A percentile compares a stretch with the other conserved stretches of the same genome.
These are phyloP conservation scores for Apocynum venetum DNA, from an alignment of 257 asterid genomes.

Conservation along the genomic window DNA sequence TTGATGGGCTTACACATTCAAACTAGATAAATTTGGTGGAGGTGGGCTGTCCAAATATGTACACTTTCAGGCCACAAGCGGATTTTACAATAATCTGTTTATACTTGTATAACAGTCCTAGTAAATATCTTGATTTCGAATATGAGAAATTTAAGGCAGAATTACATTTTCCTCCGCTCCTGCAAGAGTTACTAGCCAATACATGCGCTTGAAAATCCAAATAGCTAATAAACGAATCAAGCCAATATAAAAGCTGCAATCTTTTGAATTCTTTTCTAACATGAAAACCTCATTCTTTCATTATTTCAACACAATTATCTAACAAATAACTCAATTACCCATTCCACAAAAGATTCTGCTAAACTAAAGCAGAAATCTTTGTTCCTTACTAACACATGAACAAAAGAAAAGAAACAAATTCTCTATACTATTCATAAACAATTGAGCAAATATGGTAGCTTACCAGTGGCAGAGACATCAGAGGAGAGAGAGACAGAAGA, in stretches of 20 bases:
- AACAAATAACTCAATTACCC: not conserved
- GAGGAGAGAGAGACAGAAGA: slow-evolving; percentile 23
- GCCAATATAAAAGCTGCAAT: not conserved
- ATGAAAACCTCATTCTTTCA: not conserved
- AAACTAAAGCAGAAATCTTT: not conserved
- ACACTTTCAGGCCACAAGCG: not conserved
- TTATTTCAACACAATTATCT: not conserved
- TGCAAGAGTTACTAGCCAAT: not conserved
- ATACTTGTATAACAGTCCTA: not conserved
- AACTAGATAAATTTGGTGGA: slow-evolving; percentile 7
- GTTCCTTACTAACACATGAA: not conserved
- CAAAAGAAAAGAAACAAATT: not conserved
- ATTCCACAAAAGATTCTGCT: not conserved
- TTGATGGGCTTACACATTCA: slow-evolving; percentile 10
- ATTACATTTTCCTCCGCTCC: not conserved
- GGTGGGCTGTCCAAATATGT: slow-evolving; percentile 2
- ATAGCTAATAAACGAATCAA: too few species aligned
- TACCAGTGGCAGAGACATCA: slow-evolving; percentile 19
- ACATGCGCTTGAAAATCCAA: not conserved
- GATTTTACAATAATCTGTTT: not conserved
- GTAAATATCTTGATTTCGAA: not conserved
- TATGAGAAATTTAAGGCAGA: not conserved
- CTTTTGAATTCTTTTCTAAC: not conserved
- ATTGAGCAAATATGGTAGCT: not conserved
- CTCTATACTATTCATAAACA: not conserved